Evolutionary conservation across 108 stramenopile species (phyloP).

Genomic region (Chaetoceros muelleri): DNA sequence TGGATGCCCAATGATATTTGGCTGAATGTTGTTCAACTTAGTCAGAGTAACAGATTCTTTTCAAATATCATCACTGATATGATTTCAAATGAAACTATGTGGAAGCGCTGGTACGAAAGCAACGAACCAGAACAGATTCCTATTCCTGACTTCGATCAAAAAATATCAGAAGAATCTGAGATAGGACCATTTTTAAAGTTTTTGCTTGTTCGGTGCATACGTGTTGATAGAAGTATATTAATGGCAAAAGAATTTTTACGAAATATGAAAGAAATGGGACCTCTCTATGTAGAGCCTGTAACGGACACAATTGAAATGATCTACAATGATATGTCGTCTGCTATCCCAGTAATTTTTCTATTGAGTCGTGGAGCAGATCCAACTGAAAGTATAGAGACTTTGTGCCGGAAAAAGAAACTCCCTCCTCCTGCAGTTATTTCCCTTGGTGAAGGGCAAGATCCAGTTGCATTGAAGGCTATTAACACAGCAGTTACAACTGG

Average conservation of each 20-base stretch:
- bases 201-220: constrained; percentile 70
- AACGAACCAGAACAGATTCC: constrained; percentile 74
- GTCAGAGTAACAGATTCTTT: constrained; percentile 59
- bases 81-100: constrained; percentile 59
- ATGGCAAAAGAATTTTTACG: constrained; percentile 79
- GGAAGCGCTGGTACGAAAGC: constrained; percentile 85
- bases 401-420: constrained; percentile 82
- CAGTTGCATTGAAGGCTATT: constrained; percentile 82
- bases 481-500: constrained; percentile 80
- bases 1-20: constrained; percentile 85
- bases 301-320: constrained; percentile 87
- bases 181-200: constrained; percentile 79
- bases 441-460: constrained; percentile 89
- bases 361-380: constrained; percentile 85
- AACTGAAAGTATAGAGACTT: constrained; percentile 79
- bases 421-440: constrained; percentile 77
- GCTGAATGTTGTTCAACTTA: constrained; percentile 78
- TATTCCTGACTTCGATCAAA: constrained; percentile 82
- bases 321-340: constrained; percentile 65
- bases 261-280: constrained; percentile 71
- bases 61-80: constrained; percentile 70
- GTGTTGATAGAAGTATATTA: constrained; percentile 82
- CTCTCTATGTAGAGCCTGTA: constrained; percentile 80
- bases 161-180: constrained; percentile 42
- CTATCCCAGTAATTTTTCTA: constrained; percentile 83